Evolutionary conservation across 805 yeast genomes (phyloP).

Genomic region (Yamadazyma phyllophila): DNA sequence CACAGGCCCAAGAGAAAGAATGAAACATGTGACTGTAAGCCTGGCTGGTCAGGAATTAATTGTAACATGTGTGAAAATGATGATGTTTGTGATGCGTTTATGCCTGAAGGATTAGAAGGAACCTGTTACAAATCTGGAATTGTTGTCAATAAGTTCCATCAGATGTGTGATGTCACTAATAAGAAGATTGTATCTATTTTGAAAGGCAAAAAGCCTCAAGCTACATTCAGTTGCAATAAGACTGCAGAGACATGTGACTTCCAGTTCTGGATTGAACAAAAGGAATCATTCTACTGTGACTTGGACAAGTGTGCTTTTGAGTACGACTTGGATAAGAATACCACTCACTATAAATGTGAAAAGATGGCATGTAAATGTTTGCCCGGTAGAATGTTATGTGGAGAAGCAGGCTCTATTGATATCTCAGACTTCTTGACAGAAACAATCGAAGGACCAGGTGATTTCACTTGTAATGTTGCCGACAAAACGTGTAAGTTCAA

Average conservation of each 20-base stretch:
- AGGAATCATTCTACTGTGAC: conserved; percentile 89
- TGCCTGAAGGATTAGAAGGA: conserved; percentile 84
- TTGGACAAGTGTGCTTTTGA: conserved; percentile 69
- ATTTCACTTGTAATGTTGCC: conserved; percentile 72
- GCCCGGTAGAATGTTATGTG: conserved; percentile 92
- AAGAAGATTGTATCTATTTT: conserved; percentile 78
- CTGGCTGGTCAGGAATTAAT: conserved; percentile 93
- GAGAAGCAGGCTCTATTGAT: conserved; percentile 90
- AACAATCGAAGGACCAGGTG: conserved; percentile 91
- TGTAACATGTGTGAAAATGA: conserved; percentile 83
- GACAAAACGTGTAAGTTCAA: conserved; percentile 70
- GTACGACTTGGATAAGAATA: conserved; percentile 57
- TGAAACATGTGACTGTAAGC: conserved; percentile 65
- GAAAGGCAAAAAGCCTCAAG: conserved; percentile 82
- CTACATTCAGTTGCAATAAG: conserved; percentile 83
- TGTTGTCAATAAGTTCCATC: conserved; percentile 75
- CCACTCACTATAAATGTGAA: conserved; percentile 76
- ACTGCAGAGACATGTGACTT: conserved; percentile 70
- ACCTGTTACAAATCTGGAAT: conserved; percentile 88
- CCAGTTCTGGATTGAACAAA: conserved; percentile 93
- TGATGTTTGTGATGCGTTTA: conserved; percentile 74
- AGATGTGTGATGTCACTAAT: conserved; percentile 93
- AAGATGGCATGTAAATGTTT: conserved; percentile 82
- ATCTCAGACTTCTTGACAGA: conserved; percentile 89
- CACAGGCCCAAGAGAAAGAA: conserved; percentile 62